A percentile compares a stretch with the other conserved stretches of the same genome.
Evolutionary conservation across 352 stramenopile genomes (phyloP).

Genomic region (Globisporangium apiculatum): DNA sequence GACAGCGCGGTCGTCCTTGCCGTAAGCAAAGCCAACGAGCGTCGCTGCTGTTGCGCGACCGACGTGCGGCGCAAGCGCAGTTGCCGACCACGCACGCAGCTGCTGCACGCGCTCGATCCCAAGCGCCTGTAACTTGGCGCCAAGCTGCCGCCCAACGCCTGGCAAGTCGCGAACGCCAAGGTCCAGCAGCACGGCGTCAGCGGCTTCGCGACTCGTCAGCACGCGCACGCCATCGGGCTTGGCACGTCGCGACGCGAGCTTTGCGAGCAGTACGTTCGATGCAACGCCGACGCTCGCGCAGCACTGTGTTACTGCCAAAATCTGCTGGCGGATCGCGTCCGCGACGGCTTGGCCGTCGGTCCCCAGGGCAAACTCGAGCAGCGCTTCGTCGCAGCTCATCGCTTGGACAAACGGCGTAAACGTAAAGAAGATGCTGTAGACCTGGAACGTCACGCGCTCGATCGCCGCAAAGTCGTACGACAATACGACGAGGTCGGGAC

Average conservation of each 20-base stretch:
- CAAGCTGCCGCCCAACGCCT: constrained; percentile 65
- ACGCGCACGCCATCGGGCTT: constrained; percentile 89
- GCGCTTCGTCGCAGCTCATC: constrained; percentile 96
- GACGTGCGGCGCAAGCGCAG: constrained; percentile 46
- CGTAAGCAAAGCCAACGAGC: constrained; percentile 70
- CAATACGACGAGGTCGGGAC: constrained; percentile 89
- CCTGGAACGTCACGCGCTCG: constrained; percentile 87
- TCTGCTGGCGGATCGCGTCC: constrained; percentile 52
- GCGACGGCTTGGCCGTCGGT: constrained; percentile 68
- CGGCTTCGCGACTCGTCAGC: constrained; percentile 33
- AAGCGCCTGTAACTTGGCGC: constrained; percentile 59
- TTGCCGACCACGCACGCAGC: constrained; percentile 43
- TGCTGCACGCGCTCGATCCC: constrained; percentile 57
- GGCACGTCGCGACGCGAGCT: constrained; percentile 89
- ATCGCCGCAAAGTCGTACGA: constrained; percentile 92
- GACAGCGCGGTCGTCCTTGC: constrained; percentile 61
- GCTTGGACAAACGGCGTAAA: constrained; percentile 87
- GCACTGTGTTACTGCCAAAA: constrained; percentile 80
- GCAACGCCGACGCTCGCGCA: constrained; percentile 91
- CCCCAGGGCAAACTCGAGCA: constrained; percentile 79
- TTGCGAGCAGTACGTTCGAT: constrained; percentile 92
- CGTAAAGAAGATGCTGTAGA: constrained; percentile 90
- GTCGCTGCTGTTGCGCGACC: constrained; percentile 66
- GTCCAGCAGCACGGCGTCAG: constrained; percentile 57
- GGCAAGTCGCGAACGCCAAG: constrained; percentile 73